phyloP scores from a whole-genome alignment of 345 rosid genomes.

The Euphorbia pulcherrima region DNA sequence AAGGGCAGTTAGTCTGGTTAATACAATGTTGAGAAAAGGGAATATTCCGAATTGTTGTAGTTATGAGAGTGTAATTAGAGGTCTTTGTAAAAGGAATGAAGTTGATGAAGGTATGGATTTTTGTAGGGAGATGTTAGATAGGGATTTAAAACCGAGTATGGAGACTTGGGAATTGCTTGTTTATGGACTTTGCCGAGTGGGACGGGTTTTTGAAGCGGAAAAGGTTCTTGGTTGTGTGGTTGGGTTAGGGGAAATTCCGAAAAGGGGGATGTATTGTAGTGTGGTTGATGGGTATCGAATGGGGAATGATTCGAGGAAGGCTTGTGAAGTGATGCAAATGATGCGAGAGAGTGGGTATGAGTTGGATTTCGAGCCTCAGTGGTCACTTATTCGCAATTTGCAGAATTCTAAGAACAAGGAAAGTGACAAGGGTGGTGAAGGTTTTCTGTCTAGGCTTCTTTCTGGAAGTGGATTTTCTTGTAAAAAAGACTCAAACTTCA shows the following conservation, averaged over 20 bases:
- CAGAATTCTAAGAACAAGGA: constrained; percentile 37
- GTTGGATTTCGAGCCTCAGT: constrained; percentile 67
- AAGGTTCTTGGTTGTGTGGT: constrained; percentile 46
- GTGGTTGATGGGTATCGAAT: constrained; percentile 45
- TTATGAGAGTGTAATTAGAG: constrained; percentile 50
- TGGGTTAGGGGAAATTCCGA: constrained; percentile 49
- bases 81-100: constrained; percentile 40
- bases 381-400: constrained; percentile 75
- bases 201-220: constrained; percentile 50
- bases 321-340: constrained; percentile 51
- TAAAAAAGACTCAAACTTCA: constrained; percentile 15
- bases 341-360: constrained; percentile 61
- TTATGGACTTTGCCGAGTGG: constrained; percentile 33
- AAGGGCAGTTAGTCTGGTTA: constrained; percentile 57
- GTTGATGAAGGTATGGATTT: constrained; percentile 52
- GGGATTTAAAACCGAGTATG: constrained; percentile 50
- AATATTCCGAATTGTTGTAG: constrained; percentile 43
- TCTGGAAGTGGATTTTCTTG: constrained; percentile 54
- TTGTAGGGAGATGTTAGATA: constrained; percentile 56
- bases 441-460: constrained; percentile 71
- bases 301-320: constrained; percentile 55
- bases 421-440: constrained; percentile 27
- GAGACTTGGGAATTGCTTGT: constrained; percentile 46
- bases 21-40: constrained; percentile 57
- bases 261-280: constrained; percentile 43